phyloP scores from a whole-genome alignment of 1,284 basidiomycete genomes.

The Irpex sp. region DNA sequence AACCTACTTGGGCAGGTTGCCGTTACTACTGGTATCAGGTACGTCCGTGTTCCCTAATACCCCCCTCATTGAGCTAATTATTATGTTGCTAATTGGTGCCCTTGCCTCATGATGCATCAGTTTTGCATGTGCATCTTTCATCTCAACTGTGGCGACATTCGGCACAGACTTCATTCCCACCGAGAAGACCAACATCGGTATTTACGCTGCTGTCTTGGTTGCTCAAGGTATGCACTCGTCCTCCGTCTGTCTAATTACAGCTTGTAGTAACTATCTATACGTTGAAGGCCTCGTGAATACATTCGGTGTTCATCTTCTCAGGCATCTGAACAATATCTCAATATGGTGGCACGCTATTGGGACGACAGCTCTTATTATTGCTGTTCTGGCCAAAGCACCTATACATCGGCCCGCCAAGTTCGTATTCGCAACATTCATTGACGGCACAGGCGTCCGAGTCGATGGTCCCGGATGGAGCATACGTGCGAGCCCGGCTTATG shows the following conservation, averaged over 20 bases:
- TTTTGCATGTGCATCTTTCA: slow-evolving; percentile 67
- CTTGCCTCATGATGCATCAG: slow-evolving; percentile 26
- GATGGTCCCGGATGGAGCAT: slow-evolving; percentile 59
- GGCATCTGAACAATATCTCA: slow-evolving; percentile 68
- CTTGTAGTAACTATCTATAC: no score
- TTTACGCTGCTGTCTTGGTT: slow-evolving; percentile 68
- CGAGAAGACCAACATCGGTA: slow-evolving; percentile 59
- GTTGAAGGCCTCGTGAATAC: slow-evolving; percentile 58
- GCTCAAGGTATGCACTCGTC: slow-evolving; percentile 40
- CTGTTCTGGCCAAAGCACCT: slow-evolving; percentile 66
- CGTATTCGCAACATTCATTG: slow-evolving; percentile 68
- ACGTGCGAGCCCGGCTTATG: slow-evolving; percentile 66
- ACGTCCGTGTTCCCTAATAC: background rate
- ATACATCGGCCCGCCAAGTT: slow-evolving; percentile 63
- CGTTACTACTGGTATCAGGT: slow-evolving; percentile 73
- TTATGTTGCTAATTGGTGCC: no score
- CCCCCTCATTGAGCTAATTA: background rate
- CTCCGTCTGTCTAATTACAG: background rate
- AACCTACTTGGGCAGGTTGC: slow-evolving; percentile 76
- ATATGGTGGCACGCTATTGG: slow-evolving; percentile 73
- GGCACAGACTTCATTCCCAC: slow-evolving; percentile 55
- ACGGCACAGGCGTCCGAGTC: slow-evolving; percentile 62
- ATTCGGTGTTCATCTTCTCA: slow-evolving; percentile 62
- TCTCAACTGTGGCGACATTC: slow-evolving; percentile 60
- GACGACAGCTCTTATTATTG: slow-evolving; percentile 61